Evolutionary conservation across 176 grass and related monocot species (phyloP).

Genomic region (Juncus inflexus): DNA sequence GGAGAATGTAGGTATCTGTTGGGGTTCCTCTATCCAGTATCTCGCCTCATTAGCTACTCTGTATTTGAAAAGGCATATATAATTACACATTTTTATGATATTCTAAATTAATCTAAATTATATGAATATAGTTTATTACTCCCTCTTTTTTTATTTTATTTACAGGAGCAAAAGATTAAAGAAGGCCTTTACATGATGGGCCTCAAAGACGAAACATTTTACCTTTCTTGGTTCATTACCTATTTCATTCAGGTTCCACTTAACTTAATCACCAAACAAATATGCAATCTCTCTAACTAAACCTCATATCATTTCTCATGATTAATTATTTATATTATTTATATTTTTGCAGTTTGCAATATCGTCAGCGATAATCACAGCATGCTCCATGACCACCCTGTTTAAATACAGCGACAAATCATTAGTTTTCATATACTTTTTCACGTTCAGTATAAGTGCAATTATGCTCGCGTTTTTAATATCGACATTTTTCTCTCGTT

Average conservation of each 20-base stretch:
- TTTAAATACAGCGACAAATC: constrained; percentile 50
- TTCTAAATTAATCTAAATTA: constrained; percentile 11
- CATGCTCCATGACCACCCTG: constrained; percentile 39
- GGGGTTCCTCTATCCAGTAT: constrained; percentile 51
- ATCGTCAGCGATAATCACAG: constrained; percentile 48
- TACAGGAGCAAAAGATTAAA: constrained; percentile 53
- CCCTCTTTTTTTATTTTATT: constrained; percentile 7
- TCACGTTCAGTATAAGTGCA: constrained; percentile 40
- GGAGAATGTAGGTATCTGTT: constrained; percentile 37
- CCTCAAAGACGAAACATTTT: constrained; percentile 46
- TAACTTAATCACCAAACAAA: too few species aligned
- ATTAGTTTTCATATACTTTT: constrained; percentile 43
- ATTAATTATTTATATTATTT: not conserved
- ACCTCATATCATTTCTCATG: constrained; percentile 4
- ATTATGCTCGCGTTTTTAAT: constrained; percentile 44
- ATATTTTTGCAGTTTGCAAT: constrained; percentile 45
- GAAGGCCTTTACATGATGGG: constrained; percentile 54
- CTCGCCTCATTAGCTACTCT: constrained; percentile 45
- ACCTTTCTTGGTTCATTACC: constrained; percentile 49
- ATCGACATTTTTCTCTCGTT: constrained; percentile 46
- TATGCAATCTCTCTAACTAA: not conserved
- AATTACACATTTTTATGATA: not conserved
- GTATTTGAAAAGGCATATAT: constrained; percentile 39
- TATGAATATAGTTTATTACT: constrained; percentile 6
- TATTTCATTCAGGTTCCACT: constrained; percentile 36